These are phyloP conservation scores for Quercus engelmannii DNA, from an alignment of 306 rosid genomes.

Conservation along the genomic window DNA sequence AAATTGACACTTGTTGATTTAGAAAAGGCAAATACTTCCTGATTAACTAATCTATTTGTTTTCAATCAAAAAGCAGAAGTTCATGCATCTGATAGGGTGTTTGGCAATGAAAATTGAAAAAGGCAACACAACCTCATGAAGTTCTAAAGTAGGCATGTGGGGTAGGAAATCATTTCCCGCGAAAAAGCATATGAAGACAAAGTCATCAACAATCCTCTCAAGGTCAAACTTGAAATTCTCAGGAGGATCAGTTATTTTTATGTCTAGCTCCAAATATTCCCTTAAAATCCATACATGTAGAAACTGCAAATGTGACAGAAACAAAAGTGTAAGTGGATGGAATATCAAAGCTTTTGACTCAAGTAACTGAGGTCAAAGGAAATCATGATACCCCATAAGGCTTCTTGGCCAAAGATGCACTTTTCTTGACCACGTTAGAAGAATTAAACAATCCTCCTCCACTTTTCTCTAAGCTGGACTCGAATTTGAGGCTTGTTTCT, in stretches of 20 bases:
- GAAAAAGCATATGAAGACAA: constrained; percentile 51
- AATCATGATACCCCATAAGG: constrained; percentile 38
- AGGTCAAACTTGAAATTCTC: constrained; percentile 23
- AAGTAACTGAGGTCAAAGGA: background rate
- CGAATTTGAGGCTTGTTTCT: background rate
- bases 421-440: background rate
- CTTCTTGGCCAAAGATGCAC: background rate
- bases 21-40: too few species aligned
- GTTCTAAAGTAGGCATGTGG: constrained; percentile 46
- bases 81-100: background rate
- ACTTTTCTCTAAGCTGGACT: background rate
- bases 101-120: background rate
- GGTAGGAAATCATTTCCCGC: constrained; percentile 72
- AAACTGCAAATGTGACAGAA: constrained; percentile 33
- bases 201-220: constrained; percentile 57
- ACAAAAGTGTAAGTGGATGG: background rate
- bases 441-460: background rate
- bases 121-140: constrained; percentile 34
- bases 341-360: background rate
- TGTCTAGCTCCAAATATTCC: constrained; percentile 52
- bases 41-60: too few species aligned
- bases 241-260: constrained; percentile 43
- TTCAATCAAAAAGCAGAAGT: too few species aligned
- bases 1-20: too few species aligned
- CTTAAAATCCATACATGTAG: constrained; percentile 55